Evolutionary conservation across 148 eudicot genomes (phyloP), one percentile per base, ranked within the genome.

Genomic region (Cornus florida): DNA sequence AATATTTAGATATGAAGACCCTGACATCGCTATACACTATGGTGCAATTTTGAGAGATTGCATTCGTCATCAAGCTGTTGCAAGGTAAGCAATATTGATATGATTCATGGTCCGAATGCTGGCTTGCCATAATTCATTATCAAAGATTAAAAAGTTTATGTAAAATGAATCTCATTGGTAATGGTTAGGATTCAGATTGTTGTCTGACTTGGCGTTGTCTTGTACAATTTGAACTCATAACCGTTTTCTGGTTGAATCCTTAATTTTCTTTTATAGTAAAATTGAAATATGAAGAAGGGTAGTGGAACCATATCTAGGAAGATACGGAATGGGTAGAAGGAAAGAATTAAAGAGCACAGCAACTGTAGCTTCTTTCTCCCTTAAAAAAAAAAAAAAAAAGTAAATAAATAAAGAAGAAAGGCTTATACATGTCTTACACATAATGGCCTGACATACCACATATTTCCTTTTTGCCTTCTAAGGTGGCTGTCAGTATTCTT

Each of bases 11-110:
- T 85, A 85, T 76, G 84, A 85, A 8, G 86, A 87, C 70, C 76
- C 80, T 10, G 80, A 71, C 5, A 69, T 78, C 75, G 87, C 84
- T 70, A 24, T 87, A 75, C 78, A 70, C 60, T 87, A 77, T 67
- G 90, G 90, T 39, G 76, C 77, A 39, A 82, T 87, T 69, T 67
- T 87, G 77, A 82, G 86, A 69, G 90, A 83, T 70, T 84, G 86
- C 74, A 82, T 82, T 62, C 79, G 90, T 33, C 90, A 87, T 83
- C 90, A 87, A 33, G 82, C 78, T 67, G 90, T 85, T 24, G 90
- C 90, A 77, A 82, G 82, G 86, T 83, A 73, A 67, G 79, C 38
- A 79, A 76, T 70, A 23, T 50, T 72, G 39, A 46, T 3, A 24
- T 7, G 23, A 19, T 70, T 70, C 11, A 70, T 28, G 23, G 72